Evolutionary conservation across 345 rosid genomes (phyloP).

Genomic region (Arabis alpina): DNA sequence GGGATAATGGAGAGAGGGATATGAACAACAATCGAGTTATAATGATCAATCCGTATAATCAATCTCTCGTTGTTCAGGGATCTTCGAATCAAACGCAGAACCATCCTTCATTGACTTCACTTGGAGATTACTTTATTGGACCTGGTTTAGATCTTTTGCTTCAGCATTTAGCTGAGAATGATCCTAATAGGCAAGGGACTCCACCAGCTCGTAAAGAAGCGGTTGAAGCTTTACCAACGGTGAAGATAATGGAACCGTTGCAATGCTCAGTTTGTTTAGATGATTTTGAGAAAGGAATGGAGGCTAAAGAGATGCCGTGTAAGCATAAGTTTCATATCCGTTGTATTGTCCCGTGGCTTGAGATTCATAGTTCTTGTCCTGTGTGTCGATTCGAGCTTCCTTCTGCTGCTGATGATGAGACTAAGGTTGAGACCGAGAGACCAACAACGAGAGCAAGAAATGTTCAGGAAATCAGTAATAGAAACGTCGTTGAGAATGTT

Average conservation of each 20-base stretch:
- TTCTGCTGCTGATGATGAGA: constrained; percentile 59
- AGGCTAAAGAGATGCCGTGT: constrained; percentile 91
- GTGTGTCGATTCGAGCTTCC: constrained; percentile 86
- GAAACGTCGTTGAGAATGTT: constrained; percentile 35
- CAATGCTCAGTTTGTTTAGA: constrained; percentile 91
- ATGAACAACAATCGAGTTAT: constrained; percentile 50
- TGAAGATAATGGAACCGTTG: constrained; percentile 53
- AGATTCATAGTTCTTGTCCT: constrained; percentile 91
- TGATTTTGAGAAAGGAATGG: constrained; percentile 66
- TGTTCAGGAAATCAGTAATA: neutral
- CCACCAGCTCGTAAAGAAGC: constrained; percentile 92
- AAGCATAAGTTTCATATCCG: constrained; percentile 81
- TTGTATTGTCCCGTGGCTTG: constrained; percentile 87
- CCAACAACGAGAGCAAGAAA: neutral
- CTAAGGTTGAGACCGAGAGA: constrained; percentile 55
- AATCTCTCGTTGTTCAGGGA: constrained; percentile 49
- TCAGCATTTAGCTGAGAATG: constrained; percentile 92
- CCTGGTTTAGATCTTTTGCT: constrained; percentile 82
- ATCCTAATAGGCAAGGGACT: constrained; percentile 82
- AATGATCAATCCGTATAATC: constrained; percentile 67
- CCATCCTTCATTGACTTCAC: constrained; percentile 56
- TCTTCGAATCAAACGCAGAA: constrained; percentile 46
- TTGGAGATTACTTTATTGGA: constrained; percentile 83
- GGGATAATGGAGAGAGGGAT: constrained; percentile 49
- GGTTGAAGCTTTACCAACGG: constrained; percentile 71